A percentile compares a stretch with the other conserved stretches of the same genome.
phyloP scores from a whole-genome alignment of 2,329 filamentous ascomycete species.

The Clonostachys chloroleuca region DNA sequence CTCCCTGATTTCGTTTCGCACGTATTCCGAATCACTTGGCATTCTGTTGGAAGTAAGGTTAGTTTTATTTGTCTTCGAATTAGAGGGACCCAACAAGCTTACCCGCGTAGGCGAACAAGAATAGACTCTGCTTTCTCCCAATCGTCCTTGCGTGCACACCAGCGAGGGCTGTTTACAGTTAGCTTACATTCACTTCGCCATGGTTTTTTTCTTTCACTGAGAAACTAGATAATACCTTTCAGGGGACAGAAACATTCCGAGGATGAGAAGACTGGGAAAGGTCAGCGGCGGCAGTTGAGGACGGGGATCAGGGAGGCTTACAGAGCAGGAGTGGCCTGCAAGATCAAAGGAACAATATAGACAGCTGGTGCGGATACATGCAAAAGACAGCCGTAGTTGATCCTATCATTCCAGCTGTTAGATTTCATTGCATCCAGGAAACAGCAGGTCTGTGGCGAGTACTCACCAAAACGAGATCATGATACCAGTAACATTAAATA shows the following conservation, averaged over 20 bases:
- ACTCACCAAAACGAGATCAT: conserved; percentile 35
- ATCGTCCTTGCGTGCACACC: conserved; percentile 62
- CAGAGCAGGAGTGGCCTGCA: conserved; percentile 61
- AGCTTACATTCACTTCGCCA: background rate
- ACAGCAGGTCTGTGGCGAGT: conserved; percentile 11
- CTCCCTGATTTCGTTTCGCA: conserved; percentile 55
- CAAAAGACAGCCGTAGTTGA: conserved; percentile 48
- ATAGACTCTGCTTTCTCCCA: conserved; percentile 59
- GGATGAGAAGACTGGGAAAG: conserved; percentile 16
- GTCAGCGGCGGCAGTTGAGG: background rate
- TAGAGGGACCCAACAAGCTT: conserved; percentile 2
- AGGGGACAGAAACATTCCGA: conserved; percentile 56
- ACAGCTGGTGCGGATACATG: conserved; percentile 39
- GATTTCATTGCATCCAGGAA: background rate
- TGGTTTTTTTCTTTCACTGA: no score
- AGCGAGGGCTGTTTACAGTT: conserved; percentile 49
- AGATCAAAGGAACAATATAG: conserved; percentile 58
- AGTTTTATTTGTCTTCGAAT: background rate
- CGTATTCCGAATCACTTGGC: conserved; percentile 46
- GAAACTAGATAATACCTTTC: conserved; percentile 24
- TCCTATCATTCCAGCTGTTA: conserved; percentile 25
- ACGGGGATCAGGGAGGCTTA: conserved; percentile 11
- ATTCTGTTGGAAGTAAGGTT: conserved; percentile 26
- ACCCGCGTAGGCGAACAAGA: conserved; percentile 45
- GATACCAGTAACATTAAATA: conserved; percentile 40